Percentiles rank a stretch among this genome's conserved stretches.
phyloP scores from a whole-genome alignment of 768 basidiomycete species.

The Terana coerulea region DNA sequence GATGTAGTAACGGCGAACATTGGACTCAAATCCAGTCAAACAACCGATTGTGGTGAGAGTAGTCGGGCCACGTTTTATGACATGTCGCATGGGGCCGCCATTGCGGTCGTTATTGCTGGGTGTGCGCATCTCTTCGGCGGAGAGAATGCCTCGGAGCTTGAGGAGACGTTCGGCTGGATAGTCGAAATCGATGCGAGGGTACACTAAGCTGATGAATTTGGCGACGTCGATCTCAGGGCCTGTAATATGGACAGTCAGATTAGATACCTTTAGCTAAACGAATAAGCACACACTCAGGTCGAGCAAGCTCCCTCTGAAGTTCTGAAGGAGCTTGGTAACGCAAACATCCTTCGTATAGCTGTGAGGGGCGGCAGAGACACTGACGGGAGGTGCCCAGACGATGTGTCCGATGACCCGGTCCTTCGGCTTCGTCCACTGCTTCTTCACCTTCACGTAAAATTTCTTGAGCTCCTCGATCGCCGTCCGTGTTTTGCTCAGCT shows the following conservation, averaged over 20 bases:
- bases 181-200: conserved; percentile 20
- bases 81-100: conserved; percentile 22
- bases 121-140: conserved; percentile 18
- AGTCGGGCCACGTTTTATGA: conserved; percentile 22
- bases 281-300: conserved; percentile 33
- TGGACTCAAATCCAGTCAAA: conserved; percentile 18
- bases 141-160: conserved; percentile 19
- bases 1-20: conserved; percentile 15
- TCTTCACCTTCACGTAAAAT: conserved; percentile 31
- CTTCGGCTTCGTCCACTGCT: conserved; percentile 28
- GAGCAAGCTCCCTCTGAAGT: conserved; percentile 33
- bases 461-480: conserved; percentile 25
- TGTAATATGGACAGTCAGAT: conserved; percentile 22
- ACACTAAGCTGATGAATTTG: conserved; percentile 18
- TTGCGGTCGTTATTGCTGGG: conserved; percentile 22
- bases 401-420: conserved; percentile 37
- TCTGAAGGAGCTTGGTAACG: conserved; percentile 31
- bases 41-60: conserved; percentile 22
- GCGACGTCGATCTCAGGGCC: conserved; percentile 17
- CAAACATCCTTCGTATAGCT: conserved; percentile 35
- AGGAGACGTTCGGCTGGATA: conserved; percentile 23
- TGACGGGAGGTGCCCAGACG: conserved; percentile 36
- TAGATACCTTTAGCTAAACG: conserved; percentile 20
- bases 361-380: conserved; percentile 24
- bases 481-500: conserved; percentile 14